Evolutionary conservation across 805 yeast genomes (phyloP).

Genomic region (Kazachstania bromeliacearum): DNA sequence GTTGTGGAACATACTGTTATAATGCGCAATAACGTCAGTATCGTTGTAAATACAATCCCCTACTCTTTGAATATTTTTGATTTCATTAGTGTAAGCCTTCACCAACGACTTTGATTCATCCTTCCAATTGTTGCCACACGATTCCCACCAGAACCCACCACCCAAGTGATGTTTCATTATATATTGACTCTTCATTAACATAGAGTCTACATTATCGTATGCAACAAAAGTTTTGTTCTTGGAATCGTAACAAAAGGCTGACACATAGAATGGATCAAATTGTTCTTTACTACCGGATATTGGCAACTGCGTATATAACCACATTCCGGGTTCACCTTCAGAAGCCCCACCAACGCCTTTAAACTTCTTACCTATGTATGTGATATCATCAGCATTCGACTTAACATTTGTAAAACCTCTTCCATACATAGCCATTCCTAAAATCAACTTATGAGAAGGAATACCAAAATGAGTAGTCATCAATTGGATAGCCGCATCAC

Average conservation of each 20-base stretch:
- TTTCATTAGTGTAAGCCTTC: slow-evolving; percentile 21
- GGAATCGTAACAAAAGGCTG: slow-evolving; percentile 44
- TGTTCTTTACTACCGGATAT: slow-evolving; percentile 34
- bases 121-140: slow-evolving; percentile 54
- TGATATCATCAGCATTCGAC: slow-evolving; percentile 20
- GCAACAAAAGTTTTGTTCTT: slow-evolving; percentile 36
- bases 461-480: slow-evolving; percentile 37
- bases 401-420: slow-evolving; percentile 38
- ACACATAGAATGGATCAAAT: slow-evolving; percentile 44
- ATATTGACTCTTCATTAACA: slow-evolving; percentile 49
- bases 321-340: slow-evolving; percentile 41
- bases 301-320: slow-evolving; percentile 52
- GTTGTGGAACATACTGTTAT: not conserved
- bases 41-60: not conserved
- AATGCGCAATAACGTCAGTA: not conserved
- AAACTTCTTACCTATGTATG: slow-evolving; percentile 33
- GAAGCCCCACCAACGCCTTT: slow-evolving; percentile 36
- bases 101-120: slow-evolving; percentile 34
- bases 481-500: slow-evolving; percentile 38
- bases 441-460: slow-evolving; percentile 41
- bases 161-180: slow-evolving; percentile 43
- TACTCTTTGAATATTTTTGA: not conserved
- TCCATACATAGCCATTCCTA: slow-evolving; percentile 91
- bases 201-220: slow-evolving; percentile 57
- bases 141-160: slow-evolving; percentile 96